Evolutionary conservation across 129 eudicot species (phyloP), one percentile per base, ranked within the genome.

Genomic region (Glebionis coronaria): DNA sequence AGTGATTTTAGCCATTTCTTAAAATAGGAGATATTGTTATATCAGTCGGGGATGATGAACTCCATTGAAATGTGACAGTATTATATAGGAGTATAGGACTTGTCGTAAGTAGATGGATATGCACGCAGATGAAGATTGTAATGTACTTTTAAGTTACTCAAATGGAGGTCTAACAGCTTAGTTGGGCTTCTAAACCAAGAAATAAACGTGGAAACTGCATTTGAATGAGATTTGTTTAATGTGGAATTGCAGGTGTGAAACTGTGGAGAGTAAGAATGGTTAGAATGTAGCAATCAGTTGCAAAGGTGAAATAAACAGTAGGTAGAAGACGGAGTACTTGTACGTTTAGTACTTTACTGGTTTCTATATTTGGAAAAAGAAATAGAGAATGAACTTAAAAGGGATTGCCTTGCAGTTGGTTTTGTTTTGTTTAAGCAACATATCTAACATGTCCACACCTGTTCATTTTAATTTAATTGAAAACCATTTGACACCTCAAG

Each of bases 101-200:
- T 67, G 67, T 58, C 29, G 44, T 13, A 58, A 58, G 42, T 58
- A 58, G 40, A 58, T 58, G n/a, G 63, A 27, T 58, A 58, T 58
- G 69, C 66, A 84, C 63, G 71, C 12, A 44, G 19, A 61, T 53
- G 68, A 72, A 51, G 53, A 70, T 78, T 58, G 68, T 65, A 31
- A 45, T 56, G 70, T 73, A 74, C 90, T 87, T 87, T 71, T 3
- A 87, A 79, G 90, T 47, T 72, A 84, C 90, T 84, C 85, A 68
- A 73, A 62, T 55, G 40, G 47, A 13, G 62, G 20, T 56, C 53
- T 59, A 75, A 67, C 69, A 49, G 49, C 56, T 68, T 79, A 73
- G 76, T 59, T 81, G 83, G 84, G 75, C 95, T 87, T 84, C 68
- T 68, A 76, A 79, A 82, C 78, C 72, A 81, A 83, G 94, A 80